Evolutionary conservation across 1,284 basidiomycete genomes (phyloP), one percentile per base, ranked within the genome.

Genomic region (Cryptococcus wingfieldii): DNA sequence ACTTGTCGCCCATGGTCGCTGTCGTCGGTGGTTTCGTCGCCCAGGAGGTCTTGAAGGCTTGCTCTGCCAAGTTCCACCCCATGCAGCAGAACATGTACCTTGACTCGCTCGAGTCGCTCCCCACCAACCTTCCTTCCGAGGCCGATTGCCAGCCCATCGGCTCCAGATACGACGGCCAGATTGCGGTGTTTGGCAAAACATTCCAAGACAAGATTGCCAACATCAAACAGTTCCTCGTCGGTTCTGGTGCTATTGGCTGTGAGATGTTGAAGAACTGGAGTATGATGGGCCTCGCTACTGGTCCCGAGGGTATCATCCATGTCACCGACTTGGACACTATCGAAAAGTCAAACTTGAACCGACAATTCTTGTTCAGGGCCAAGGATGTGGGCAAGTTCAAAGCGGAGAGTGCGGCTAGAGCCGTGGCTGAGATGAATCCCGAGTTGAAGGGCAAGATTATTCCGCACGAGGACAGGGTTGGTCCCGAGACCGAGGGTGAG

Each of bases 241-340:
- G 96, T 8, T 88, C 95, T 23, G 96, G 96, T 58, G 96, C 96
- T 46, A 99, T 99, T 74, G 96, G 96, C 25, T 99, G 97, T 72
- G 96, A 99, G 79, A 98, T 98, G 96, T 80, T 99, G 70, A 99
- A 99, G 83, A 99, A 99, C 78, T 99, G 96, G 96, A 89, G 90
- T 68, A 93, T 99, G 92, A 97, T 99, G 84, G 96, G 96, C 64
- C 80, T 99, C 47, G 95, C 85, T 13, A 83, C 87, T 42, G 91
- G 90, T 3, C 81, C 85, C 14, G 80, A 86, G 52, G 96, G 92
- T 23, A 79, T 83, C 53, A 92, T 99, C 60, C 86, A 94, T 70
- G 92, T 99, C 51, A 98, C 96, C 14, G 96, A 99, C 76, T 80
- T 98, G 71, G 96, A 99, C 78, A 97, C 94, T 31, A 99, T 99